phyloP scores from a whole-genome alignment of 1,139 yeast species.

The Debaryomyces sp. region DNA sequence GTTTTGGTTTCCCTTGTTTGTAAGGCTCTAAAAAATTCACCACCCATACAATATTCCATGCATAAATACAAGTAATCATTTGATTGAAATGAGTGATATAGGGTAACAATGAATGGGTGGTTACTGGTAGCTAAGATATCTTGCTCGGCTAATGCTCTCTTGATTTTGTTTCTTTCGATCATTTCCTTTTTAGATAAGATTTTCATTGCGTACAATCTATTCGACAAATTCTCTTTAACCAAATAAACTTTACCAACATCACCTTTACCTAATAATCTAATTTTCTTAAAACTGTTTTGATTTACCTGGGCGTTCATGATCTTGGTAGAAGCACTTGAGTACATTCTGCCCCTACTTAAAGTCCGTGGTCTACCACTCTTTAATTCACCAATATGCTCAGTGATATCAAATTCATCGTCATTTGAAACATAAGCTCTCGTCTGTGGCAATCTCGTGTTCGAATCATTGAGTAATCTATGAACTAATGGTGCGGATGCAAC shows the following conservation, averaged over 20 bases:
- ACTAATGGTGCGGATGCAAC: constrained; percentile 84
- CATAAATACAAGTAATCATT: constrained; percentile 92
- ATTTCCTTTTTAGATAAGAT: constrained; percentile 88
- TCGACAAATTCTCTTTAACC: constrained; percentile 78
- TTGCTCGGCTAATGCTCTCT: constrained; percentile 94
- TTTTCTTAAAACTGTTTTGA: constrained; percentile 85
- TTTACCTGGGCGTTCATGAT: constrained; percentile 79
- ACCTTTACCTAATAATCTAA: constrained; percentile 89
- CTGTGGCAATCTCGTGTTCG: constrained; percentile 12
- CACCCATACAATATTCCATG: constrained; percentile 99
- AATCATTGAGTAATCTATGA: constrained; percentile 37
- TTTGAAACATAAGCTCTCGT: constrained; percentile 7
- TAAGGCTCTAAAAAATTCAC: constrained; percentile 94
- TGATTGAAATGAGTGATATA: constrained; percentile 95
- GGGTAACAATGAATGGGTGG: constrained; percentile 95
- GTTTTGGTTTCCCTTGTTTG: constrained; percentile 90
- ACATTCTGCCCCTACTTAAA: constrained; percentile 60
- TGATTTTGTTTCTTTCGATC: constrained; percentile 93
- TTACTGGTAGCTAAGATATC: constrained; percentile 93
- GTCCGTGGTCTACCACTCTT: constrained; percentile 53
- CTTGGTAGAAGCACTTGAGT: constrained; percentile 72
- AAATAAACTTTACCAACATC: constrained; percentile 97
- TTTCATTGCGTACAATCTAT: constrained; percentile 88
- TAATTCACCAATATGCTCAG: constrained; percentile 59
- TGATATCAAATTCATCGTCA: constrained; percentile 41